Evolutionary conservation across 495 filamentous ascomycete species (phyloP).

Genomic region (Evernia prunastri): DNA sequence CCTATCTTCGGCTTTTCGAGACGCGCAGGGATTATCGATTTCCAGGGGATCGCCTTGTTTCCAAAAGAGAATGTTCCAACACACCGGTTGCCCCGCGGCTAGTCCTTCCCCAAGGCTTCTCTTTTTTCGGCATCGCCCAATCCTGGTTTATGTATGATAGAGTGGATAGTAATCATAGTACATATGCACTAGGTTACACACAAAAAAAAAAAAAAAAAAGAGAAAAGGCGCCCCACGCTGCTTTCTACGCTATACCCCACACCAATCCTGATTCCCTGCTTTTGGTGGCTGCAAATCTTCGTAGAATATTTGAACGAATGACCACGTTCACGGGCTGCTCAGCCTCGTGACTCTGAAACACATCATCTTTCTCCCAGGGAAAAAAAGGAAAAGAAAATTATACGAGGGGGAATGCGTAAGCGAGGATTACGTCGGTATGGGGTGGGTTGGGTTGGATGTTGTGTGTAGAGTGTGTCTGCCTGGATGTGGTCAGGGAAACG

Average conservation of each 20-base stretch:
- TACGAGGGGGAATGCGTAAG: not conserved
- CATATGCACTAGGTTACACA: too few relatives aligned
- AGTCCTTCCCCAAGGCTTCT: conserved; percentile 3
- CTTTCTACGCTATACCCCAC: conserved; percentile 9
- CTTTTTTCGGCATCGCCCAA: not conserved
- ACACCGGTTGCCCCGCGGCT: conserved; percentile 10
- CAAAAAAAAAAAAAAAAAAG: too few relatives aligned
- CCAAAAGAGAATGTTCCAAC: too few relatives aligned
- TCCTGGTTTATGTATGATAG: too few relatives aligned
- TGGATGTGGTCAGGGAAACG: too few relatives aligned
- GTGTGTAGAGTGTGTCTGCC: too few relatives aligned
- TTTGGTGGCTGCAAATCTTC: conserved; percentile 10
- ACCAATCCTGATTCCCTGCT: conserved; percentile 12
- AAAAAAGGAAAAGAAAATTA: too few relatives aligned
- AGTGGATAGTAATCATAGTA: too few relatives aligned
- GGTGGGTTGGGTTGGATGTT: conserved; percentile 5
- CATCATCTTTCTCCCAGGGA: not conserved
- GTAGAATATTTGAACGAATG: not conserved
- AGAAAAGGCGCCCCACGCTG: conserved; percentile 14
- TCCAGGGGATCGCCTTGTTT: not conserved
- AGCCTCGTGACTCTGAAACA: conserved; percentile 1
- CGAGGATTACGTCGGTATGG: not conserved
- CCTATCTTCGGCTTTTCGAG: too few relatives aligned
- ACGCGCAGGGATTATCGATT: not conserved
- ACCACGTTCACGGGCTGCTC: not conserved